These are phyloP conservation scores for Geotrichum bryndzae DNA, from an alignment of 1,139 yeast genomes.

Conservation along the genomic window DNA sequence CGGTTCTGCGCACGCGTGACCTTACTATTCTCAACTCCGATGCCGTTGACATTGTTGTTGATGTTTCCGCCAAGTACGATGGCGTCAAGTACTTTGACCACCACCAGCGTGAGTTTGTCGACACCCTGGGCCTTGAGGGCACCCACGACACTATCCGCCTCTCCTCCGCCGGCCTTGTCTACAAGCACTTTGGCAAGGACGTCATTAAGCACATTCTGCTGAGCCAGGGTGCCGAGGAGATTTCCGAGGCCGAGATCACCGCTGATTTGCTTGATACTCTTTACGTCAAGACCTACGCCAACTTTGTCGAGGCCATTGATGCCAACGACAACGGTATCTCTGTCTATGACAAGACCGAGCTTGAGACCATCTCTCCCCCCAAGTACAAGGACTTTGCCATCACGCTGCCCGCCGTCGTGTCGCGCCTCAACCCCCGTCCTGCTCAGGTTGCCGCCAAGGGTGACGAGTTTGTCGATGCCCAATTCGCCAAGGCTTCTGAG, in stretches of 20 bases:
- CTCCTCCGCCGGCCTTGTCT: slow-evolving; percentile 89
- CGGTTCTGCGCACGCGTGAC: slow-evolving; percentile 74
- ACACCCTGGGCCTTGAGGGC: slow-evolving; percentile 47
- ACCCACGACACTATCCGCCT: slow-evolving; percentile 60
- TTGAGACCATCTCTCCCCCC: slow-evolving; percentile 23
- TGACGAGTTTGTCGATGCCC: slow-evolving; percentile 60
- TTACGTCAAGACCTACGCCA: slow-evolving; percentile 70
- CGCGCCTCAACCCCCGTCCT: slow-evolving; percentile 87
- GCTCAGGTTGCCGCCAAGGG: slow-evolving; percentile 44
- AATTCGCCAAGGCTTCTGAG: slow-evolving; percentile 64
- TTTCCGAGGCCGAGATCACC: slow-evolving; percentile 23
- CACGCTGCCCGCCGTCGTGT: slow-evolving; percentile 71
- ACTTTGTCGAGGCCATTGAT: slow-evolving; percentile 85
- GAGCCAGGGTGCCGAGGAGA: slow-evolving; percentile 27
- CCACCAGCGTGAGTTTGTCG: slow-evolving; percentile 80
- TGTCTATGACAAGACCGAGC: slow-evolving; percentile 48
- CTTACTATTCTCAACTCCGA: slow-evolving; percentile 64
- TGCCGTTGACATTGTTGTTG: slow-evolving; percentile 83
- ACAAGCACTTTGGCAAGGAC: slow-evolving; percentile 86
- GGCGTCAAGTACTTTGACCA: slow-evolving; percentile 86
- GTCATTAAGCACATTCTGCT: slow-evolving; percentile 49
- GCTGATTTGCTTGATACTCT: slow-evolving; percentile 49
- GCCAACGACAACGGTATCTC: slow-evolving; percentile 94
- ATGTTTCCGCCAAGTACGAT: slow-evolving; percentile 92
- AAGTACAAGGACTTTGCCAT: slow-evolving; percentile 38